Percentiles rank a stretch among this genome's conserved stretches.
Conservation (phyloP, 257 asterid species). For the Solanum bulbocastanum region DNA sequence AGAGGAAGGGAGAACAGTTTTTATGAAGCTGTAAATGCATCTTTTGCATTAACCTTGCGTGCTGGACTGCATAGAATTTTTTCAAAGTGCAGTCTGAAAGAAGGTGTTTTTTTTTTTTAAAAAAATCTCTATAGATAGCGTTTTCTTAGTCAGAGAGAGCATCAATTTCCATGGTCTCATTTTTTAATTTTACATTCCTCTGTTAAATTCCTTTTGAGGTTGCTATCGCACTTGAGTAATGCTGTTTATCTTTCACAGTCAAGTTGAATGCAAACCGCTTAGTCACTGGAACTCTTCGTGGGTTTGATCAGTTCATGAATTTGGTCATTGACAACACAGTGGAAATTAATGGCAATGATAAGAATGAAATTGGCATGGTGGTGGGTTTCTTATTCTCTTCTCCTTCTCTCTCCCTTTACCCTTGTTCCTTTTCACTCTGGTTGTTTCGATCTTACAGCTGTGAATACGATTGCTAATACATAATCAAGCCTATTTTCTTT, state of each 20-base stretch:
- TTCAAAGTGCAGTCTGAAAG: background rate
- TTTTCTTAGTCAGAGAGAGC: background rate
- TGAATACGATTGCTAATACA: background rate
- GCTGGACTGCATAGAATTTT: background rate
- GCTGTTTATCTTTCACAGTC: constrained; percentile 22
- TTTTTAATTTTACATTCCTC: background rate
- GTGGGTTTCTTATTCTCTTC: constrained; percentile 28
- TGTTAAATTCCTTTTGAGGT: background rate
- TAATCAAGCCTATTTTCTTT: background rate
- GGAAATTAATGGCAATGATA: constrained; percentile 82
- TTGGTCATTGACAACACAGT: constrained; percentile 73
- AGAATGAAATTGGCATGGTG: constrained; percentile 92
- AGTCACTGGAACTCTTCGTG: constrained; percentile 83
- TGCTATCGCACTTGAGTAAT: background rate
- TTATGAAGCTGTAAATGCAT: background rate
- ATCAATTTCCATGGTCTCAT: background rate
- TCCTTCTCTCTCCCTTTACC: background rate
- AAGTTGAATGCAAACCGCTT: constrained; percentile 84
- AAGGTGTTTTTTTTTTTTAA: background rate
- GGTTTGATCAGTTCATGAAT: constrained; percentile 86
- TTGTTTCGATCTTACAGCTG: background rate
- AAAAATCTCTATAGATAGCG: background rate
- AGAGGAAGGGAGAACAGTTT: too few relatives aligned
- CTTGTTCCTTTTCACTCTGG: background rate
- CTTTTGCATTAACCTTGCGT: background rate